These are phyloP conservation scores for Anastatica hierochuntica DNA, from an alignment of 345 rosid species.

Conservation along the genomic window DNA sequence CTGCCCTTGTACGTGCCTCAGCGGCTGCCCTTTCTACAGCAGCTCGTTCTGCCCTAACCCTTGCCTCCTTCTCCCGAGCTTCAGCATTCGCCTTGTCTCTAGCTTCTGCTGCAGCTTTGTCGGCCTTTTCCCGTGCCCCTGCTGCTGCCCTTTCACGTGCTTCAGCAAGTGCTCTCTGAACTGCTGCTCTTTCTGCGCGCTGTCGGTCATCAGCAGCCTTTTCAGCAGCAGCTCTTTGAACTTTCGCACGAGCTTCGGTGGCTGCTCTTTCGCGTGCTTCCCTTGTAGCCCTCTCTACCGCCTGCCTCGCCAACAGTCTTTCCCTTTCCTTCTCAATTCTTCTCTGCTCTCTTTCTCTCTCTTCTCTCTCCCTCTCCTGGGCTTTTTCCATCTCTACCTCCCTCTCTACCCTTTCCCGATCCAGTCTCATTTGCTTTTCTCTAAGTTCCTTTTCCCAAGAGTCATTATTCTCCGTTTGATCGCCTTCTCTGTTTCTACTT, in stretches of 20 bases:
- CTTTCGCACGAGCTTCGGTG: conserved; percentile 63
- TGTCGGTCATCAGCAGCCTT: conserved; percentile 80
- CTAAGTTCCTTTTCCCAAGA: conserved; percentile 46
- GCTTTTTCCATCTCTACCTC: too few species aligned
- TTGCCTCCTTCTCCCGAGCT: conserved; percentile 53
- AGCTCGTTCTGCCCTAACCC: conserved; percentile 65
- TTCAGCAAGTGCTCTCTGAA: conserved; percentile 90
- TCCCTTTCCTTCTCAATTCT: conserved; percentile 84
- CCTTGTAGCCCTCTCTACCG: conserved; percentile 95
- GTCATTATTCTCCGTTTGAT: conserved; percentile 47
- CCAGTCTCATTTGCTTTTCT: conserved; percentile 49
- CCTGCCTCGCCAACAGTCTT: conserved; percentile 65
- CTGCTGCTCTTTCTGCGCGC: conserved; percentile 88
- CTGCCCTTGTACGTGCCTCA: conserved; percentile 67
- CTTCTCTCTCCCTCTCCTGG: conserved; percentile 44
- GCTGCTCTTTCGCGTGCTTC: conserved; percentile 97
- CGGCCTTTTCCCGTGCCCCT: conserved; percentile 81
- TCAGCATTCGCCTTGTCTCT: conserved; percentile 56
- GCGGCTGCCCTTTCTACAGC: conserved; percentile 80
- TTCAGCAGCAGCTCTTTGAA: conserved; percentile 82
- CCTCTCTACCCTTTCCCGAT: conserved; percentile 53
- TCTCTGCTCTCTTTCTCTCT: conserved; percentile 39
- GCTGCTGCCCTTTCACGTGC: conserved; percentile 95
- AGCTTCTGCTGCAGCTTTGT: conserved; percentile 85
- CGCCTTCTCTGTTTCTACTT: conserved; percentile 56